Evolutionary conservation across 2,329 filamentous ascomycete species (phyloP).

Genomic region (Botrytis hyacinthi): DNA sequence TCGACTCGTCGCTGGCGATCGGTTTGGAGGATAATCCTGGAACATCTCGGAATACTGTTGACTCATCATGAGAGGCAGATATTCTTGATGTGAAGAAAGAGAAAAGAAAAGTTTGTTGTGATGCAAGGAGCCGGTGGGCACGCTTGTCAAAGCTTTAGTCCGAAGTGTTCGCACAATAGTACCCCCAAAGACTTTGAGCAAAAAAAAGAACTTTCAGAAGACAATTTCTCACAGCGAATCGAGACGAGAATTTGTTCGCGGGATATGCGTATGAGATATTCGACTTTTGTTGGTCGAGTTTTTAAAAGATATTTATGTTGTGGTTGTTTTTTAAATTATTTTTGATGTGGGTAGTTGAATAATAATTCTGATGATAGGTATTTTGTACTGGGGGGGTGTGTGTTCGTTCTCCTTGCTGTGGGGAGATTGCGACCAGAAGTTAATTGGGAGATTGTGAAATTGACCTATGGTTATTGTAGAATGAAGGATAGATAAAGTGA

Average conservation of each 20-base stretch:
- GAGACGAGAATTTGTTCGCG: background rate
- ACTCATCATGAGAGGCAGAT: slow-evolving; percentile 43
- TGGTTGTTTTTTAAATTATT: background rate
- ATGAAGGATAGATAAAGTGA: background rate
- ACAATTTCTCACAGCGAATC: slow-evolving; percentile 14
- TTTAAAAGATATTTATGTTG: background rate
- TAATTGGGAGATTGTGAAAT: background rate
- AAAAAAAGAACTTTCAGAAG: slow-evolving; percentile 28
- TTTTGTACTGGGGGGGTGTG: slow-evolving; percentile 1
- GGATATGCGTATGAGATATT: background rate
- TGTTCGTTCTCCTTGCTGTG: slow-evolving; percentile 1
- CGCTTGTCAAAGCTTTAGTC: slow-evolving; percentile 31
- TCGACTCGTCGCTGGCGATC: slow-evolving; percentile 73
- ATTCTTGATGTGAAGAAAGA: slow-evolving; percentile 15
- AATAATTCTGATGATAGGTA: background rate
- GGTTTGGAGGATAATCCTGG: slow-evolving; percentile 67
- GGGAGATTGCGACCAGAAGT: slow-evolving; percentile 10
- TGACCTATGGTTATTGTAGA: background rate
- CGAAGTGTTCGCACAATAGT: slow-evolving; percentile 25
- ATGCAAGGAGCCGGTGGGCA: slow-evolving; percentile 39
- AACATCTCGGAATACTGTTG: slow-evolving; percentile 66
- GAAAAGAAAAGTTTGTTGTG: slow-evolving; percentile 27
- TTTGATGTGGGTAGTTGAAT: background rate
- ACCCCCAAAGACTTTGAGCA: background rate
- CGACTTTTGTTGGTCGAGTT: background rate